Conservation (phyloP, 306 rosid genomes). For the Hippophae rhamnoides region DNA sequence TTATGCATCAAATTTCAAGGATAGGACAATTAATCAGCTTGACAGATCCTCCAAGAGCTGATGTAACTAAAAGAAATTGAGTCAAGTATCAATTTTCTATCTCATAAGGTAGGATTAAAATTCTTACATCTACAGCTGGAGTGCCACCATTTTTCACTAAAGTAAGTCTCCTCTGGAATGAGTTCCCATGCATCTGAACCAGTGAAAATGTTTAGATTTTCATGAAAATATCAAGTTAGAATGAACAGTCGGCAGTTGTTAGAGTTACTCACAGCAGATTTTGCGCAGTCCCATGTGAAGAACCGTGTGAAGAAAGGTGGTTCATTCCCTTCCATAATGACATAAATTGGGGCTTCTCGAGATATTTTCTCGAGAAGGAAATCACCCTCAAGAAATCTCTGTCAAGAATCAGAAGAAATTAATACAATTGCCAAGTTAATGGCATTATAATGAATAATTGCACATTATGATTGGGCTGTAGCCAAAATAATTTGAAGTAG, state of each 20-base stretch:
- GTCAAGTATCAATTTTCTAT: conserved; percentile 5
- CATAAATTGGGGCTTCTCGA: conserved; percentile 58
- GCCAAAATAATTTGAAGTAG: neutral
- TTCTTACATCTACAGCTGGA: conserved; percentile 57
- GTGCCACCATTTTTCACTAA: conserved; percentile 65
- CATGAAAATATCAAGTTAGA: conserved; percentile 8
- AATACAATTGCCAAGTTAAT: conserved; percentile 4
- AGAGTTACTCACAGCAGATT: conserved; percentile 53
- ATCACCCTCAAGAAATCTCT: conserved; percentile 84
- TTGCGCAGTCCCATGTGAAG: conserved; percentile 89
- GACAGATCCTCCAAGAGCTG: neutral
- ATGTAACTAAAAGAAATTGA: neutral
- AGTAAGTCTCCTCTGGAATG: conserved; percentile 85
- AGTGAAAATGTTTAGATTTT: conserved; percentile 17
- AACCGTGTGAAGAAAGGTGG: conserved; percentile 96
- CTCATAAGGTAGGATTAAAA: conserved; percentile 18
- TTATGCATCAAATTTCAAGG: too few species aligned
- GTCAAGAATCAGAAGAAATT: conserved; percentile 28
- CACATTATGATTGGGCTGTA: conserved; percentile 6
- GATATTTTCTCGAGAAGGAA: conserved; percentile 73
- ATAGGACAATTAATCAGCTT: too few species aligned
- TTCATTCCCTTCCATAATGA: conserved; percentile 84
- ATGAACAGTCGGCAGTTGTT: neutral
- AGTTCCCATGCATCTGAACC: conserved; percentile 87
- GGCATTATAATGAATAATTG: conserved; percentile 14